phyloP scores from a whole-genome alignment of 805 yeast genomes.

The Metschnikowia kofuensis region DNA sequence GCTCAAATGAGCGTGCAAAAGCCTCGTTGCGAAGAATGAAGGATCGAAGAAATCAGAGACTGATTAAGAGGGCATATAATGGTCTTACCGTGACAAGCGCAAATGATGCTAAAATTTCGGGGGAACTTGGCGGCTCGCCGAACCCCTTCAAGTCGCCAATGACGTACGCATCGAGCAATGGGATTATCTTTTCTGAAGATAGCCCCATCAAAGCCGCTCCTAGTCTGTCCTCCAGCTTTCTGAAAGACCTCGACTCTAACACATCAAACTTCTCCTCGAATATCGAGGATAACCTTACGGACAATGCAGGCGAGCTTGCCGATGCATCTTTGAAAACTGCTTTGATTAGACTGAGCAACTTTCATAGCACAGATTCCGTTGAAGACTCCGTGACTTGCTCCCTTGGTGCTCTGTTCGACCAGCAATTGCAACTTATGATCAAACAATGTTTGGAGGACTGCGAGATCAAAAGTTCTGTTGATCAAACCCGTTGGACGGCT shows the following conservation, averaged over 20 bases:
- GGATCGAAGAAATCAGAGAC: conserved; percentile 53
- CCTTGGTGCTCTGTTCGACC: conserved; percentile 23
- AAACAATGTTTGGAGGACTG: conserved; percentile 64
- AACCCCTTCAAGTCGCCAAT: background rate
- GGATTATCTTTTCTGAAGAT: background rate
- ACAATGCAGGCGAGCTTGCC: background rate
- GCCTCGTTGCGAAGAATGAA: conserved; percentile 62
- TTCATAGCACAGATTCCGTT: background rate
- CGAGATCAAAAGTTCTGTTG: conserved; percentile 33
- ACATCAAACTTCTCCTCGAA: background rate
- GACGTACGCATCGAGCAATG: background rate
- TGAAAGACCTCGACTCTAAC: conserved; percentile 1
- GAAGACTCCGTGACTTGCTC: background rate
- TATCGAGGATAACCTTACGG: background rate
- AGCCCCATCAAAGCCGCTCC: background rate
- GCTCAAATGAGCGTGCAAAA: conserved; percentile 62
- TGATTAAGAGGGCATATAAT: conserved; percentile 22
- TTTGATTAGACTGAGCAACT: background rate
- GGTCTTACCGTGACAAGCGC: conserved; percentile 3
- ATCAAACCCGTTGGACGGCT: conserved; percentile 66
- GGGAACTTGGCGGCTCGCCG: background rate
- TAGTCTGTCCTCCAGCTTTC: background rate
- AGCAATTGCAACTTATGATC: conserved; percentile 50
- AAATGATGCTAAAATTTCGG: background rate
- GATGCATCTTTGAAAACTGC: background rate